Evolutionary conservation across 257 asterid genomes (phyloP), one percentile per base, ranked within the genome.

Genomic region (Penstemon newberryi): DNA sequence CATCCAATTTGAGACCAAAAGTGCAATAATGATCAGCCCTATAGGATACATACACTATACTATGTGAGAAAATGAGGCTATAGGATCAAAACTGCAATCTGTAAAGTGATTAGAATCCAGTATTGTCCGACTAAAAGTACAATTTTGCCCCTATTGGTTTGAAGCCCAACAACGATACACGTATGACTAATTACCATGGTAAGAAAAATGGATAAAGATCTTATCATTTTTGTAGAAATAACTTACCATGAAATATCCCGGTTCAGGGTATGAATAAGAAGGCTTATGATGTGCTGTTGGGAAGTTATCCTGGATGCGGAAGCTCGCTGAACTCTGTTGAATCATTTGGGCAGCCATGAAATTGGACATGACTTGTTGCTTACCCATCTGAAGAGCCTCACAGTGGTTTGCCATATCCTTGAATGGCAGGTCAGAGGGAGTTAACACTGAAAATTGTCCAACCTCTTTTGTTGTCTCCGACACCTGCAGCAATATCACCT

Each of bases 391-490:
- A 82, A 88, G 87, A 81, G 90, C 86, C 77, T 88, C 95, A 42
- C 92, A 88, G 46, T 83, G 88, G 77, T 79, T 83, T 43, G 95
- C 90, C 90, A 85, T 83, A 67, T 88, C 95, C 81, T 80, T 79
- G 81, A 76, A 88, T 56, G 92, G 81, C 81, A 87, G 56, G 65
- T 75, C 82, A 15, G 87, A 87, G 57, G 84, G 83, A 39, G 77
- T 60, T 71, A 77, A 63, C 58, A 81, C 60, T 13, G 80, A 65
- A 70, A 65, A 43, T 43, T 80, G 81, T 47, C 77, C 82, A 45
- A 83, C 91, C 66, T 86, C 88, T 74, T 78, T 79, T 60, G 86
- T 79, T 43, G 87, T 81, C 73, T 86, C 89, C 4, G 87, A 72
- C 36, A 86, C 85, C 96, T 89, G 83, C 47, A 78, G 13, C 65